phyloP scores from a whole-genome alignment of 495 filamentous ascomycete genomes.

The Amorphotheca resinae region DNA sequence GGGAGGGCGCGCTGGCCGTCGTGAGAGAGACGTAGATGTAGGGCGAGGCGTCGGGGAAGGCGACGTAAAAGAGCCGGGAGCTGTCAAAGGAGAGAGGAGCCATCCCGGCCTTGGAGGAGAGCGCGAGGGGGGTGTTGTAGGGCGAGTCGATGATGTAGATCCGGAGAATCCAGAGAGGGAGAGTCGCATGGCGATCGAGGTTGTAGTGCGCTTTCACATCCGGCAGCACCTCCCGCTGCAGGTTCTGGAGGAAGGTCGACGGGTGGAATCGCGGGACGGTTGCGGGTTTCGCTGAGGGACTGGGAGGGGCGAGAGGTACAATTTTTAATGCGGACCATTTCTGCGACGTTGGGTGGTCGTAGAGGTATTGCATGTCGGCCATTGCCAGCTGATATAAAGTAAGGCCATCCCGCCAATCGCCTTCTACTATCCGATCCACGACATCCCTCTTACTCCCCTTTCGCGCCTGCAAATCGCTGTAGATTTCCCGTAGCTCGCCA shows the following conservation, averaged over 20 bases:
- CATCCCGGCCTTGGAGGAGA: constrained; percentile 29
- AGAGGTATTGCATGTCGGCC: constrained; percentile 65
- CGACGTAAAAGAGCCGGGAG: constrained; percentile 58
- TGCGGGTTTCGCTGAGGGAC: constrained; percentile 29
- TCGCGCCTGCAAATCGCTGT: constrained; percentile 36
- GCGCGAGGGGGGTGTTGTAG: constrained; percentile 43
- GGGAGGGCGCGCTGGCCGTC: constrained; percentile 13
- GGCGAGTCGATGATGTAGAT: constrained; percentile 64
- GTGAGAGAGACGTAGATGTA: constrained; percentile 59
- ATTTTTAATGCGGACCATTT: constrained; percentile 65
- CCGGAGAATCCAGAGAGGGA: constrained; percentile 59
- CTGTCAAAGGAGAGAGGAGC: constrained; percentile 28
- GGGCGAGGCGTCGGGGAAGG: constrained; percentile 66
- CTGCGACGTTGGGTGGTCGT: constrained; percentile 57
- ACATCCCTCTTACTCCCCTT: constrained; percentile 66
- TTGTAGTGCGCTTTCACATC: constrained; percentile 73
- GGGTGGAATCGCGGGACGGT: constrained; percentile 62
- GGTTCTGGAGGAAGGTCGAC: constrained; percentile 55
- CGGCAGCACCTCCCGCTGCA: constrained; percentile 59
- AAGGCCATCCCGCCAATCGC: constrained; percentile 72
- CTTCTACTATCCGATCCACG: constrained; percentile 61
- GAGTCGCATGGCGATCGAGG: constrained; percentile 46
- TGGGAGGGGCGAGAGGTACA: constrained; percentile 26
- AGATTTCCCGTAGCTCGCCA: constrained; percentile 49
- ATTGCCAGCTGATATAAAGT: constrained; percentile 69